Conservation (phyloP, 2,329 filamentous ascomycete genomes). For the Huntiella moniliformis region DNA sequence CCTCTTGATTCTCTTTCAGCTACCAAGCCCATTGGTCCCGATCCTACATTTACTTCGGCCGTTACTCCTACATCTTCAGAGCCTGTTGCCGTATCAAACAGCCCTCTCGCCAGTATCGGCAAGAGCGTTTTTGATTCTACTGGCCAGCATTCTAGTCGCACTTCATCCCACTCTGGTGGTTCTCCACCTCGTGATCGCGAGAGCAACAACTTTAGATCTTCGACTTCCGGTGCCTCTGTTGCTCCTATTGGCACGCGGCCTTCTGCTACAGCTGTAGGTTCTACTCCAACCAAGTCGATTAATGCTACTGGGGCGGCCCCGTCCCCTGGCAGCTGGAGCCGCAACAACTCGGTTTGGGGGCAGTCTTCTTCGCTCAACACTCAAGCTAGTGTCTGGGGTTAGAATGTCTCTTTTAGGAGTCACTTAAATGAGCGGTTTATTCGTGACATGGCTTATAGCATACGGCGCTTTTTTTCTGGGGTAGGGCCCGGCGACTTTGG, state of each 20-base stretch:
- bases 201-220: conserved; percentile 32
- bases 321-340: conserved; percentile 74
- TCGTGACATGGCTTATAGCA: no score
- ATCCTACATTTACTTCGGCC: background rate
- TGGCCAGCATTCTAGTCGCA: conserved; percentile 53
- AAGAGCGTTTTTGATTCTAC: conserved; percentile 43
- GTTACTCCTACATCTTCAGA: conserved; percentile 6
- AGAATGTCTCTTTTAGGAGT: conserved; percentile 16
- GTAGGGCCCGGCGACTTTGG: no score
- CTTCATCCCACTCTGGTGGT: conserved; percentile 54
- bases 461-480: no score
- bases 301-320: no score
- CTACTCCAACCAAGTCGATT: conserved; percentile 31
- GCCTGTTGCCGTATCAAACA: conserved; percentile 36
- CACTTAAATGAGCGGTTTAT: no score
- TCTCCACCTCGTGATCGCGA: conserved; percentile 53
- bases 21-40: conserved; percentile 20
- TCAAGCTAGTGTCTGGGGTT: conserved; percentile 90
- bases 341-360: conserved; percentile 69
- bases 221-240: conserved; percentile 38
- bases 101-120: conserved; percentile 51
- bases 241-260: conserved; percentile 90
- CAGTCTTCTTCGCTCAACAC: conserved; percentile 59
- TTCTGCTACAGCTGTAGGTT: conserved; percentile 32
- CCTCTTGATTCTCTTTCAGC: conserved; percentile 24